Percentiles rank a stretch among this genome's conserved stretches.
phyloP scores from a whole-genome alignment of 2,329 filamentous ascomycete genomes.

The Boeremia exigua region DNA sequence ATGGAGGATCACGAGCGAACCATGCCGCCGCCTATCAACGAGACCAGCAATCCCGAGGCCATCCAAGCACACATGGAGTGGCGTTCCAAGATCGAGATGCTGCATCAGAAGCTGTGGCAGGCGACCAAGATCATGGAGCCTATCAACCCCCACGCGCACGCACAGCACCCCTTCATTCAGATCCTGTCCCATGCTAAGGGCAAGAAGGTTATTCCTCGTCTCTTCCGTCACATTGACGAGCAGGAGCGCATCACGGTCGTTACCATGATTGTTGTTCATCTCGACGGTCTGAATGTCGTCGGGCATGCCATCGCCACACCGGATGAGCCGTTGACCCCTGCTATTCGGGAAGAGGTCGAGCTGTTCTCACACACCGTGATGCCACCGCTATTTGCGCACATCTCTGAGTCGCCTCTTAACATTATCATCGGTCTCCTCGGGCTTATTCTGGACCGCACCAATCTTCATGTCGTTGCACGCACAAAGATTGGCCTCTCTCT shows the following conservation, averaged over 20 bases:
- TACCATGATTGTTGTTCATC: slow-evolving; percentile 92
- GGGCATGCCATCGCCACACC: slow-evolving; percentile 76
- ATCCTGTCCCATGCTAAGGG: slow-evolving; percentile 95
- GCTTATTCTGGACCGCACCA: slow-evolving; percentile 79
- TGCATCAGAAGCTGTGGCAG: slow-evolving; percentile 83
- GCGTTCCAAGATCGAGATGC: slow-evolving; percentile 71
- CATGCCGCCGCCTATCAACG: slow-evolving; percentile 72
- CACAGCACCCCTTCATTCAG: slow-evolving; percentile 89
- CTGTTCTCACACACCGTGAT: slow-evolving; percentile 88
- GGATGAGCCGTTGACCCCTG: slow-evolving; percentile 70
- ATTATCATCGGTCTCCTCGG: slow-evolving; percentile 91
- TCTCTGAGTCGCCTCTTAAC: slow-evolving; percentile 87
- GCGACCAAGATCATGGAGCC: slow-evolving; percentile 92
- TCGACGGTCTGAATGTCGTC: slow-evolving; percentile 91
- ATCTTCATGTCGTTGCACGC: slow-evolving; percentile 81
- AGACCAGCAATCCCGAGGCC: slow-evolving; percentile 69
- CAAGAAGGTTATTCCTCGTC: slow-evolving; percentile 92
- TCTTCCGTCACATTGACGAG: slow-evolving; percentile 91
- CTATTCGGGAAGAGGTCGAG: slow-evolving; percentile 89
- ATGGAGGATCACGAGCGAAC: slow-evolving; percentile 91
- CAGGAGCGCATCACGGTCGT: slow-evolving; percentile 94
- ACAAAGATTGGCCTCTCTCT: slow-evolving; percentile 89
- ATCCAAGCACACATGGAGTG: slow-evolving; percentile 80
- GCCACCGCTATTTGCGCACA: slow-evolving; percentile 85
- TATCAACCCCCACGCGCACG: slow-evolving; percentile 68